Evolutionary conservation across 768 basidiomycete genomes (phyloP), one percentile per base, ranked within the genome.

Genomic region (Filobasidium wieringae): DNA sequence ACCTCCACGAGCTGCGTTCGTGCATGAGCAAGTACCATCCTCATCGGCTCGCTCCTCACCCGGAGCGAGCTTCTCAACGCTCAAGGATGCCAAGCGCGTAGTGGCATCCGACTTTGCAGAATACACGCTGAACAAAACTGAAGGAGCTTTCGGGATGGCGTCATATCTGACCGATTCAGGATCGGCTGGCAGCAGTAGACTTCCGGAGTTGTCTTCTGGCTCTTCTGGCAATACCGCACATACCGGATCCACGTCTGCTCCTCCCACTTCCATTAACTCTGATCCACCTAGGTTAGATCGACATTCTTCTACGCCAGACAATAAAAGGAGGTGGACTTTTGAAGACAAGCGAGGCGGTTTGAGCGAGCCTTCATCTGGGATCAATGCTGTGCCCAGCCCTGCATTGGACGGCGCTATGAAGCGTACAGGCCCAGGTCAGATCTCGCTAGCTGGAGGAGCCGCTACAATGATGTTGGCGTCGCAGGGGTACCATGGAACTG

Each of bases 391-490:
- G 39, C 11, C 14, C 37, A 14, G 1, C n/a, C 3, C 7, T 4
- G 43, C 4, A n/a, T 17, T 22, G 22, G 17, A 22, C 37, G 14
- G 26, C 37, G n/a, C 19, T 12, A 22, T 15, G 49, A 26, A 29
- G 19, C 30, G 34, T 26, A 24, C 12, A 4, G 51, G 51, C 6
- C 57, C 57, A 17, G 57, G 57, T 9, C 57, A 52, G 31, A 58
- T 58, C 19, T 22, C 51, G 7, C 32, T 58, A 9, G 45, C 32
- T 26, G 32, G 29, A 1, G 51, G 51, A 0, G 72, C 72, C 1
- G 72, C 72, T 0, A 68, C 70, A 1, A 67, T 71, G 11, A 60
- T 68, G 17, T 65, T 73, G 62, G 72, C 69, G 0, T 61, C 68
- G 7, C 56, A 64, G 5, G 37, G 51, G 4, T 55, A 70, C 5